phyloP scores from a whole-genome alignment of 108 stramenopile species.

The Cyclotella baltica region DNA sequence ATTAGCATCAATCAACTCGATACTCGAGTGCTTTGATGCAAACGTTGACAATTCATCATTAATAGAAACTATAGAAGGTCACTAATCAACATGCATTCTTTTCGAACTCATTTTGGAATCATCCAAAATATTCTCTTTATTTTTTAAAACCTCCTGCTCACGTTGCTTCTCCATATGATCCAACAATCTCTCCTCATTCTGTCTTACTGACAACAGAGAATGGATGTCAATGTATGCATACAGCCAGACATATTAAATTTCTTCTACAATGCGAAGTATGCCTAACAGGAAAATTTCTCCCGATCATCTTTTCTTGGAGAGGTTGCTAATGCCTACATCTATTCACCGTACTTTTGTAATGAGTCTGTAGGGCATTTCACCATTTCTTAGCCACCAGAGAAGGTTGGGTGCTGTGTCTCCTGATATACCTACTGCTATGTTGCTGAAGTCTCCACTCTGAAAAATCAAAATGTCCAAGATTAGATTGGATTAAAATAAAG shows the following conservation, averaged over 20 bases:
- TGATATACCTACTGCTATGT: slow-evolving; percentile 70
- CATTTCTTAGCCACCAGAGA: slow-evolving; percentile 81
- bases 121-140: slow-evolving; percentile 40
- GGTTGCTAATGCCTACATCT: slow-evolving; percentile 74
- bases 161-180: slow-evolving; percentile 45
- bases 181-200: slow-evolving; percentile 45
- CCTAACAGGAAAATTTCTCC: slow-evolving; percentile 74
- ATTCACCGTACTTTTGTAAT: slow-evolving; percentile 56
- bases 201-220: slow-evolving; percentile 58
- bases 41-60: slow-evolving; percentile 74
- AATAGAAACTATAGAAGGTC: slow-evolving; percentile 78
- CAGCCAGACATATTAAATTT: slow-evolving; percentile 52
- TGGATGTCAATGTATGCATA: slow-evolving; percentile 67
- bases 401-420: slow-evolving; percentile 74
- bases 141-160: slow-evolving; percentile 42
- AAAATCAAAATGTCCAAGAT: too few relatives aligned
- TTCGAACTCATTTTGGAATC: slow-evolving; percentile 40
- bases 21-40: slow-evolving; percentile 49
- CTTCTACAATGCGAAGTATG: slow-evolving; percentile 72
- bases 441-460: slow-evolving; percentile 60
- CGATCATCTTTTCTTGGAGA: slow-evolving; percentile 64
- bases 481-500: neutral
- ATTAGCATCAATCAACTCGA: slow-evolving; percentile 80
- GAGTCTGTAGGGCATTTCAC: slow-evolving; percentile 65
- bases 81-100: slow-evolving; percentile 51